These are phyloP conservation scores for Myxozyma sirexii DNA, from an alignment of 805 yeast genomes.

Conservation along the genomic window DNA sequence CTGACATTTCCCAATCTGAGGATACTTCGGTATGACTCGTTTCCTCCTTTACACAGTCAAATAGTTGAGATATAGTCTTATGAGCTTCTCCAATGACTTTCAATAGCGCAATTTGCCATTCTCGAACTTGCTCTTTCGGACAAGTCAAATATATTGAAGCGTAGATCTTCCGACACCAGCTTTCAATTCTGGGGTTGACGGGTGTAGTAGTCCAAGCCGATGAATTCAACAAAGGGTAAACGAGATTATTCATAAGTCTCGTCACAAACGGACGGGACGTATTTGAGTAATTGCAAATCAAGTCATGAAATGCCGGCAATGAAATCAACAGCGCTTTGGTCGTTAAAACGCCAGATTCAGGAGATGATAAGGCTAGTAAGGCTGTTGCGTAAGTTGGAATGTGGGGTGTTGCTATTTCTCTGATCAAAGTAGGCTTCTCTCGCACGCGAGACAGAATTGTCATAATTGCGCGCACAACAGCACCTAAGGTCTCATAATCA, in stretches of 20 bases:
- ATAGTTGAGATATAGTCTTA: slow-evolving; percentile 1
- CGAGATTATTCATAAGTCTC: slow-evolving; percentile 8
- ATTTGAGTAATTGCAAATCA: slow-evolving; percentile 16
- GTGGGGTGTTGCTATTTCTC: slow-evolving; percentile 29
- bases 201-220: background rate
- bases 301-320: slow-evolving; percentile 18
- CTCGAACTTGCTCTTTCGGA: slow-evolving; percentile 22
- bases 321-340: background rate
- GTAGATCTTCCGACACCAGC: slow-evolving; percentile 14
- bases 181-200: slow-evolving; percentile 11
- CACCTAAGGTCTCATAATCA: background rate
- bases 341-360: background rate
- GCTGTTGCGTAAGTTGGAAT: slow-evolving; percentile 21
- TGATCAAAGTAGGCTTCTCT: slow-evolving; percentile 26
- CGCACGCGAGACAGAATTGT: slow-evolving; percentile 9
- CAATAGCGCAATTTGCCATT: slow-evolving; percentile 23
- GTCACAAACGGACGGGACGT: slow-evolving; percentile 24
- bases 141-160: slow-evolving; percentile 14
- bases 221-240: slow-evolving; percentile 23
- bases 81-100: slow-evolving; percentile 22
- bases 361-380: slow-evolving; percentile 8
- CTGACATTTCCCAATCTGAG: slow-evolving; percentile 20
- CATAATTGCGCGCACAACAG: slow-evolving; percentile 8
- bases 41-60: slow-evolving; percentile 13
- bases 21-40: slow-evolving; percentile 5